phyloP scores from a whole-genome alignment of 495 filamentous ascomycete species.

The Rostrohypoxylon terebratum region DNA sequence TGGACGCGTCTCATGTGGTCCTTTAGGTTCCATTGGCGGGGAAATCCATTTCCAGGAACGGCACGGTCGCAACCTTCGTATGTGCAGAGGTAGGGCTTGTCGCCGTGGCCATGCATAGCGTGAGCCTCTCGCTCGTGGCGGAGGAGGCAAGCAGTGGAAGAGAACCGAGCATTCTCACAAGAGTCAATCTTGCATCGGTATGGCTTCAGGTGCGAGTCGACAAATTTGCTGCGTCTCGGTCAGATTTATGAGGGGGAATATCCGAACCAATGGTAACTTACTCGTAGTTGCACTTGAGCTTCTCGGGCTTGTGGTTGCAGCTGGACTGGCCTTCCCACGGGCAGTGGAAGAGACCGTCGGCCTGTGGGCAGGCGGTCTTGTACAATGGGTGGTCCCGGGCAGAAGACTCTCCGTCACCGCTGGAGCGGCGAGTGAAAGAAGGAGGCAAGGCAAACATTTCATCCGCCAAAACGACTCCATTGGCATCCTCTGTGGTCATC shows the following conservation, averaged over 20 bases:
- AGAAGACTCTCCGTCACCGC: conserved; percentile 66
- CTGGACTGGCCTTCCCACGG: conserved; percentile 79
- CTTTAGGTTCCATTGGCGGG: conserved; percentile 89
- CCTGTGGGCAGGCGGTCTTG: conserved; percentile 70
- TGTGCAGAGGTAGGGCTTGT: conserved; percentile 87
- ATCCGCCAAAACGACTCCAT: conserved; percentile 55
- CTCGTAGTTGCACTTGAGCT: conserved; percentile 98
- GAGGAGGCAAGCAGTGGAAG: conserved; percentile 93
- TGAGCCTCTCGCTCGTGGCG: conserved; percentile 95
- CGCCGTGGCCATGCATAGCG: conserved; percentile 92
- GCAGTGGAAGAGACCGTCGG: conserved; percentile 90
- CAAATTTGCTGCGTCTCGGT: conserved; percentile 79
- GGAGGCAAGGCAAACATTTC: conserved; percentile 60
- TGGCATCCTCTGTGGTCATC: conserved; percentile 58
- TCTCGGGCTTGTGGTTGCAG: conserved; percentile 86
- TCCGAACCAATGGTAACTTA: conserved; percentile 61
- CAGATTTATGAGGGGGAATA: conserved; percentile 39
- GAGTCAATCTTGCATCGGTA: conserved; percentile 86
- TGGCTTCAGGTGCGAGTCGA: conserved; percentile 93
- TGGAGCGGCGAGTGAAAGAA: conserved; percentile 59
- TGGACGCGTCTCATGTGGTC: conserved; percentile 97
- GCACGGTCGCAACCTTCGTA: conserved; percentile 87
- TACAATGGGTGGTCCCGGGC: conserved; percentile 84
- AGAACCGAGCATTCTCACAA: conserved; percentile 85
- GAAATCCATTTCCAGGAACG: conserved; percentile 84